Evolutionary conservation across 495 filamentous ascomycete species (phyloP).

Genomic region (Neurospora sp.): DNA sequence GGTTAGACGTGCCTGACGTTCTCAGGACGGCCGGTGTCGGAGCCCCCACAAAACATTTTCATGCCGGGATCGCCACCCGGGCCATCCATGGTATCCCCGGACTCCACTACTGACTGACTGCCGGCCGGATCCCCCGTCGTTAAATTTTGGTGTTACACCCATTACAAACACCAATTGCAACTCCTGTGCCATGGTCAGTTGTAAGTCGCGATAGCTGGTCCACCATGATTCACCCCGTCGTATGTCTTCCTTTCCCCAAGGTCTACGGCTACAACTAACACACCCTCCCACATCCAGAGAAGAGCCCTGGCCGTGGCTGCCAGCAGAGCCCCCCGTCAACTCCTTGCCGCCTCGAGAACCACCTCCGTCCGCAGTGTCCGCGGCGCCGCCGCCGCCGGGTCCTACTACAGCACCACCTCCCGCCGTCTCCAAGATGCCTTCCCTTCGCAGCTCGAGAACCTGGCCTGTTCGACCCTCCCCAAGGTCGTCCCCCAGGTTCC

Average conservation of each 20-base stretch:
- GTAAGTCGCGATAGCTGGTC: not conserved
- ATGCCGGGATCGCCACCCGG: not conserved
- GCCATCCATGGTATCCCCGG: not conserved
- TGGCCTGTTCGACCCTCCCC: conserved; percentile 1
- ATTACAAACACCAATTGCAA: not conserved
- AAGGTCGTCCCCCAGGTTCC: conserved; percentile 18
- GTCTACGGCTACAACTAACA: not conserved
- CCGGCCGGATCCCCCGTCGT: not conserved
- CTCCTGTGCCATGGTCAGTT: conserved; percentile 5
- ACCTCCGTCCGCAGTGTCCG: conserved; percentile 1
- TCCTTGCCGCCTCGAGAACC: conserved; percentile 5
- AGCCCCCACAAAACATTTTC: not conserved
- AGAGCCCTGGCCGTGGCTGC: conserved; percentile 21
- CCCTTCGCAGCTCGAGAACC: conserved; percentile 17
- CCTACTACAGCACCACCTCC: conserved; percentile 16
- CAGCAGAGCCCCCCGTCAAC: conserved; percentile 12
- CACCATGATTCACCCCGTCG: conserved; percentile 17
- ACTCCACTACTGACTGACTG: not conserved
- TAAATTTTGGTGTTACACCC: not conserved
- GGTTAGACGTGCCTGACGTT: not conserved
- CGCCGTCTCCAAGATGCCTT: conserved; percentile 16
- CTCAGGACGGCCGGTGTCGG: not conserved
- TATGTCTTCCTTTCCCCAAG: conserved; percentile 3
- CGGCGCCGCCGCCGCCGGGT: not conserved
- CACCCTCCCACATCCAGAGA: conserved; percentile 10